These are phyloP conservation scores for Amoebophrya sp. DNA, from an alignment of 169 alveolate species.

Conservation along the genomic window DNA sequence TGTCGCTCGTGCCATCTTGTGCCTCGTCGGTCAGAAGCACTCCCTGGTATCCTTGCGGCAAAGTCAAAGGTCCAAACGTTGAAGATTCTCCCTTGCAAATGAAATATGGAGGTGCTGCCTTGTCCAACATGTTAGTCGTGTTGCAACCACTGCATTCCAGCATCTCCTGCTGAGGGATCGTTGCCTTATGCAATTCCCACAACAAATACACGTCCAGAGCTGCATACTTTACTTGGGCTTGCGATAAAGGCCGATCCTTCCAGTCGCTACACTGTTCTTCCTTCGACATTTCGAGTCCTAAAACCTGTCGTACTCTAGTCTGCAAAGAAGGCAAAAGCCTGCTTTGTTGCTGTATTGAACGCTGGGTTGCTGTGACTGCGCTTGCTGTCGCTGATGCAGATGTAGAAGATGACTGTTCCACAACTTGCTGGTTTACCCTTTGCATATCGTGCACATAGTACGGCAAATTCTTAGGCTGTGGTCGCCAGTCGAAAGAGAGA, in stretches of 20 bases:
- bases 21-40: background rate
- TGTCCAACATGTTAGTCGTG: background rate
- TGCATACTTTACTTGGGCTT: background rate
- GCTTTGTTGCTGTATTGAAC: background rate
- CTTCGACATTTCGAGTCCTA: background rate
- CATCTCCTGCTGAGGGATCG: background rate
- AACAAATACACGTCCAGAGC: background rate
- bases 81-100: background rate
- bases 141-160: background rate
- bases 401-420: background rate
- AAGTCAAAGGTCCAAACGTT: background rate
- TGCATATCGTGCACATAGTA: background rate
- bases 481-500: background rate
- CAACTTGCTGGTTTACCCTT: background rate
- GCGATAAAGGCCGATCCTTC: background rate
- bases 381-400: background rate
- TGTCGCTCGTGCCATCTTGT: background rate
- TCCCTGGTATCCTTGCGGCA: background rate
- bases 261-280: background rate
- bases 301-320: background rate
- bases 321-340: background rate
- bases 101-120: background rate
- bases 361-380: background rate
- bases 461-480: background rate
- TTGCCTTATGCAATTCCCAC: background rate